Evolutionary conservation across 2,329 filamentous ascomycete genomes (phyloP).

Genomic region (Fusarium buharicum): DNA sequence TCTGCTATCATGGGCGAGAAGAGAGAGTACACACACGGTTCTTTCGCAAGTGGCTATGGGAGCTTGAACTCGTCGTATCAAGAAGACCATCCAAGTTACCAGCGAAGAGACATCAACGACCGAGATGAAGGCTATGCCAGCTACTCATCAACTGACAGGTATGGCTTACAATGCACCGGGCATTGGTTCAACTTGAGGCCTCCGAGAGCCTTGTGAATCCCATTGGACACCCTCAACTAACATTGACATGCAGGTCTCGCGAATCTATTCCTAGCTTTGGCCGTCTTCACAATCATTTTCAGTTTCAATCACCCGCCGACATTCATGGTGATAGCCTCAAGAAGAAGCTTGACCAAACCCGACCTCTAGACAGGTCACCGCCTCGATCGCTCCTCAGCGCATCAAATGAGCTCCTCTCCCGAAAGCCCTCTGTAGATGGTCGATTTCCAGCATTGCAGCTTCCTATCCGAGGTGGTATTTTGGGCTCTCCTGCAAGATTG

Average conservation of each 20-base stretch:
- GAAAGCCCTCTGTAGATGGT: slow-evolving; percentile 53
- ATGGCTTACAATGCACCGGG: slow-evolving; percentile 18
- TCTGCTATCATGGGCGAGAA: slow-evolving; percentile 45
- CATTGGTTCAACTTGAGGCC: slow-evolving; percentile 7
- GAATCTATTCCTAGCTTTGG: slow-evolving; percentile 59
- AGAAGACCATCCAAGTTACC: slow-evolving; percentile 51
- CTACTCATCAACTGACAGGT: slow-evolving; percentile 55
- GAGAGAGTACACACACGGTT: slow-evolving; percentile 47
- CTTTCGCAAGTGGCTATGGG: slow-evolving; percentile 54
- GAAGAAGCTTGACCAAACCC: slow-evolving; percentile 64
- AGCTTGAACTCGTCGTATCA: slow-evolving; percentile 52
- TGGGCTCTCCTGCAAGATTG: slow-evolving; percentile 58
- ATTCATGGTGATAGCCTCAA: slow-evolving; percentile 63
- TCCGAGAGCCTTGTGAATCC: background rate
- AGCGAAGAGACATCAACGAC: slow-evolving; percentile 48
- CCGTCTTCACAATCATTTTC: slow-evolving; percentile 61
- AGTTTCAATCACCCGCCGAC: slow-evolving; percentile 59
- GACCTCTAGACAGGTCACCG: slow-evolving; percentile 58
- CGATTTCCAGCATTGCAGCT: slow-evolving; percentile 57
- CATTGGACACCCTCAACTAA: slow-evolving; percentile 28
- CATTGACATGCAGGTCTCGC: slow-evolving; percentile 50
- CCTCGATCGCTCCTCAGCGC: slow-evolving; percentile 58
- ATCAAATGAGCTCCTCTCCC: slow-evolving; percentile 54
- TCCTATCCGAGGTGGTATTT: slow-evolving; percentile 53
- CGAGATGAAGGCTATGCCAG: slow-evolving; percentile 59